Evolutionary conservation across 257 asterid species (phyloP).

Genomic region (Lithospermum erythrorhizon): DNA sequence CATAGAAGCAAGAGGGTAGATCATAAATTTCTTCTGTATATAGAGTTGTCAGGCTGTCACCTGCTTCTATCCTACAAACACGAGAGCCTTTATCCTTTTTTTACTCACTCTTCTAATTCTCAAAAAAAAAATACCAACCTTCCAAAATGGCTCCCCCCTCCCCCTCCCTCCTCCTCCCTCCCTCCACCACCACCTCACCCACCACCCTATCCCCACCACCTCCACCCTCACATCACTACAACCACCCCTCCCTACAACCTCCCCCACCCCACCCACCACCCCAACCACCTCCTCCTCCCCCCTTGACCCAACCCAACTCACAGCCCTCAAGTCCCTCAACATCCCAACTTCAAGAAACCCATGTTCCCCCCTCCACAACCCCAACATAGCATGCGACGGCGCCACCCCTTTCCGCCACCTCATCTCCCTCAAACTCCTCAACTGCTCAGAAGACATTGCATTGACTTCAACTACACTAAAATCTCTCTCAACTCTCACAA

Average conservation of each 20-base stretch:
- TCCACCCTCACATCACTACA: constrained; percentile 7
- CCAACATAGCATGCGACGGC: constrained; percentile 58
- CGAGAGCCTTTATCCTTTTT: not conserved
- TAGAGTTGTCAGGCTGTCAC: no score
- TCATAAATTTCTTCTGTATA: no score
- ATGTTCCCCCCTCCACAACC: constrained; percentile 42
- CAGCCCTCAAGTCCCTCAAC: constrained; percentile 71
- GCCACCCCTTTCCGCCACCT: constrained; percentile 71
- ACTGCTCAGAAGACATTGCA: constrained; percentile 74
- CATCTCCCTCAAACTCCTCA: constrained; percentile 58
- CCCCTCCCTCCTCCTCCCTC: constrained; percentile 2
- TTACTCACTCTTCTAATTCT: not conserved
- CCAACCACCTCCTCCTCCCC: constrained; percentile 42
- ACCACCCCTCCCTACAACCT: constrained; percentile 12
- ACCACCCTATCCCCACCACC: constrained; percentile 21
- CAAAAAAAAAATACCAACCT: not conserved
- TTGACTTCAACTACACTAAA: constrained; percentile 56
- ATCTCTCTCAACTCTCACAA: constrained; percentile 62
- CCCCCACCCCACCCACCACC: not conserved
- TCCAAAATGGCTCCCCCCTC: constrained; percentile 1
- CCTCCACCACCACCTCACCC: constrained; percentile 11
- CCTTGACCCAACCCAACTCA: constrained; percentile 74
- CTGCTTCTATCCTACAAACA: no score
- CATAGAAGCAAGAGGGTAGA: no score
- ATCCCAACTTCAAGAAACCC: constrained; percentile 61